Conservation (phyloP, 768 basidiomycete species). For the Glaciozyma martinii region DNA sequence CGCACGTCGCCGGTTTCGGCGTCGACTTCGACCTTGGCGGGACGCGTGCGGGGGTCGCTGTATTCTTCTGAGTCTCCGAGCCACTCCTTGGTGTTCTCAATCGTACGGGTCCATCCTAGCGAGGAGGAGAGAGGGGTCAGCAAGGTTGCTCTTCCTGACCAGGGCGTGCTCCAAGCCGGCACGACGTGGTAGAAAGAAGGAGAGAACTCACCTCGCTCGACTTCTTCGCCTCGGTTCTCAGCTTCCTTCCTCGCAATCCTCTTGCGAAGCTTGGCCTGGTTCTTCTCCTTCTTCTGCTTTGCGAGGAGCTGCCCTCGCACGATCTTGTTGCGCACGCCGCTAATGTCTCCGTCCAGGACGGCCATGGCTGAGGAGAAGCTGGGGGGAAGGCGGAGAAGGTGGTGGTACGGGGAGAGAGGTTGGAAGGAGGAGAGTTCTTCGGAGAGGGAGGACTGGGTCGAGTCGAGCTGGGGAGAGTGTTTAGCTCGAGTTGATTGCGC, state of each 20-base stretch:
- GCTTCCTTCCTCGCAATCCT: constrained; percentile 73
- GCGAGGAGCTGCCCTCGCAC: constrained; percentile 17
- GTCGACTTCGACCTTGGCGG: constrained; percentile 28
- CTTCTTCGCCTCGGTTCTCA: constrained; percentile 63
- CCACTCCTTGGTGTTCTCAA: constrained; percentile 86
- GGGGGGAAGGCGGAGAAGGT: neutral
- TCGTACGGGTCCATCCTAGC: constrained; percentile 47
- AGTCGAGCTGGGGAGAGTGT: too few relatives aligned
- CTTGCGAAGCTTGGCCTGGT: constrained; percentile 47
- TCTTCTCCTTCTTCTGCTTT: constrained; percentile 29
- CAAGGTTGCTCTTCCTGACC: constrained; percentile 23
- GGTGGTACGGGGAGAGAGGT: neutral
- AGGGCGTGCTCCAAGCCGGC: neutral
- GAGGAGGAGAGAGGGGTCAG: neutral
- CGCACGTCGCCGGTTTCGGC: constrained; percentile 42
- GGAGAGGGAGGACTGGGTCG: neutral
- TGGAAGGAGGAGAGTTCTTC: neutral
- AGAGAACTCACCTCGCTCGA: constrained; percentile 56
- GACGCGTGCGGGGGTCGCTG: constrained; percentile 27
- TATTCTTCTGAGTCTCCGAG: constrained; percentile 31
- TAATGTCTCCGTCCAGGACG: neutral
- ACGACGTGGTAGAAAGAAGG: too few relatives aligned
- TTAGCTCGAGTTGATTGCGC: too few relatives aligned
- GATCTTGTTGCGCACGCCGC: constrained; percentile 30
- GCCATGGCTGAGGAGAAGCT: neutral